Base-by-base conservation (phyloP, 2,329 filamentous ascomycete species). In the Cordyceps militaris region DNA sequence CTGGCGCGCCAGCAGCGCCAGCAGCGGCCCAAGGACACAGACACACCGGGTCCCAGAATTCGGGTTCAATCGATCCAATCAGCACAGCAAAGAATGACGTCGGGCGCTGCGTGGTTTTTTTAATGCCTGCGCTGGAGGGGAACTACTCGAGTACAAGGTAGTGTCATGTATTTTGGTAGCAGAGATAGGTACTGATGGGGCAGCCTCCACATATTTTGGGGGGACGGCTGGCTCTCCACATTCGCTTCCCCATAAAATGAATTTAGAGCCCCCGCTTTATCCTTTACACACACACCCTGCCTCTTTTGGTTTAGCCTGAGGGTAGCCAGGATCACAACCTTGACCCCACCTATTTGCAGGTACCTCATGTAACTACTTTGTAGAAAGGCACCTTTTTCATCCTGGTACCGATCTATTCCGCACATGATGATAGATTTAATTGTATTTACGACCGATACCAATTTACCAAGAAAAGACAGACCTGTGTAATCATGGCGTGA, bases 31-130 rank as follows among this genome's bases (percentile, higher is more conserved):
- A n/a, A 16, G n/a, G 34, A 36, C 11, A 36, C 19, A 51, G 9
- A 46, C 51, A 44, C 51, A 54, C 40, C 51, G 26, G 21, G 51
- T 54, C 51, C 51, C 51, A 54, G 40, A 54, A 46, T 54, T 46
- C 40, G 21, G 51, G 51, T 44, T 46, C 51, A 46, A 56, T 56
- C 44, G 44, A 56, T 21, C 53, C 53, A 56, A 56, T 56, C 34
- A 42, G 23, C 16, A n/a, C 3, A 28, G 43, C 32, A 42, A 23
- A 5, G 34, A 40, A 56, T 56, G 43, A 56, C 53, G 53, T 56
- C 43, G 53, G 38, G 38, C 40, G 21, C n/a, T 24, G 23, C 9
- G 21, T 21, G 23, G 23, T 53, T 30, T 19, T n/a, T n/a, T n/a
- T n/a, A n/a, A n/a, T n/a, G n/a, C n/a, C n/a, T 36, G 14, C 10